A percentile compares a stretch with the other conserved stretches of the same genome.
These are phyloP conservation scores for Trichoderma gracile DNA, from an alignment of 2,329 filamentous ascomycete species.

Conservation along the genomic window DNA sequence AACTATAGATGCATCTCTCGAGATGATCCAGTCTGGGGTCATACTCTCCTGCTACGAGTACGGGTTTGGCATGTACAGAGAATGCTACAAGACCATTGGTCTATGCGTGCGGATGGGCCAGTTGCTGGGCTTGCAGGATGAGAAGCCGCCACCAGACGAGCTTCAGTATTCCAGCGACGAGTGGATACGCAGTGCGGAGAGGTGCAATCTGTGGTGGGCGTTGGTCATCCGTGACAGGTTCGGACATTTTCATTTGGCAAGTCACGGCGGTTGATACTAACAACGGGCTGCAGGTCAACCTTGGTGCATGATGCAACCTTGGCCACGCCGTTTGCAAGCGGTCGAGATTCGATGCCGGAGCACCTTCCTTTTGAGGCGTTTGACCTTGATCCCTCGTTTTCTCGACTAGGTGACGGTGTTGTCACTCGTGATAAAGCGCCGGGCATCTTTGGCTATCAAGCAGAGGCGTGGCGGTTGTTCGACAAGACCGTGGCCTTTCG, in stretches of 20 bases:
- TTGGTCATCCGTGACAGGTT: conserved; percentile 23
- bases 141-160: not conserved
- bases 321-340: conserved; percentile 1
- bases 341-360: not conserved
- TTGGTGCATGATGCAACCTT: not conserved
- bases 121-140: conserved; percentile 11
- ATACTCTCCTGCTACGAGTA: conserved; percentile 22
- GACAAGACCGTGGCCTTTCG: not conserved
- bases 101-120: conserved; percentile 9
- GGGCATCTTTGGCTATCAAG: conserved; percentile 18
- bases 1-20: conserved; percentile 18
- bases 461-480: conserved; percentile 16
- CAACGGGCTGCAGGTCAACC: conserved; percentile 1
- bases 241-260: not conserved
- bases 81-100: conserved; percentile 20
- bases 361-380: conserved; percentile 16
- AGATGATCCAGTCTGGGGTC: conserved; percentile 22
- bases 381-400: conserved; percentile 9
- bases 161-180: not conserved
- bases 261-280: not conserved
- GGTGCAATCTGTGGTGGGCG: conserved; percentile 22
- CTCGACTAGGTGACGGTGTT: not conserved
- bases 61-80: conserved; percentile 15
- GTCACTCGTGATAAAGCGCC: not conserved
- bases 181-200: conserved; percentile 11